Percentiles rank a stretch among this genome's conserved stretches.
Evolutionary conservation across 768 basidiomycete genomes (phyloP).

Genomic region (Boletus edulis): DNA sequence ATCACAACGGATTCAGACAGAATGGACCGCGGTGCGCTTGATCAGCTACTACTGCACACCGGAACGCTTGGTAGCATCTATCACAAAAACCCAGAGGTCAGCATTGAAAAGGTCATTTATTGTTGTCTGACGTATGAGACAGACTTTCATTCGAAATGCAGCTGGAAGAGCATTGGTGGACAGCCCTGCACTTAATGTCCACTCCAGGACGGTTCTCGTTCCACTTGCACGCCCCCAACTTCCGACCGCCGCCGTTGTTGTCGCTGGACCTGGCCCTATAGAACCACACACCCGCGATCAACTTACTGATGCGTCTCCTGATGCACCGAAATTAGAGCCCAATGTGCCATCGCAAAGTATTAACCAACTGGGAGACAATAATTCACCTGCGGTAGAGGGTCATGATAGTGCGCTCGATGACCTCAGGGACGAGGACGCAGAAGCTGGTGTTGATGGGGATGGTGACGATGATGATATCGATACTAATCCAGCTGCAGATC

Average conservation of each 20-base stretch:
- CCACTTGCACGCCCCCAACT: constrained; percentile 54
- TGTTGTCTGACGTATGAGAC: constrained; percentile 11
- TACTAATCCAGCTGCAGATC: constrained; percentile 46
- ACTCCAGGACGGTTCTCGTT: constrained; percentile 72
- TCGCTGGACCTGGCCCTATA: constrained; percentile 55
- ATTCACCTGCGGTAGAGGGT: background rate
- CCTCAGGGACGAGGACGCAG: constrained; percentile 24
- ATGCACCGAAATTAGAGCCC: constrained; percentile 32
- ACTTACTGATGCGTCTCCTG: constrained; percentile 23
- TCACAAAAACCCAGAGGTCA: constrained; percentile 94
- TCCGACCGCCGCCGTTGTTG: constrained; percentile 41
- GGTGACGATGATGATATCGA: constrained; percentile 44
- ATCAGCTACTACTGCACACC: constrained; percentile 91
- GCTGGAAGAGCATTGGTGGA: constrained; percentile 79
- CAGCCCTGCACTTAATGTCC: constrained; percentile 84
- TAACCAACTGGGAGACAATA: constrained; percentile 20
- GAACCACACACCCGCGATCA: constrained; percentile 29
- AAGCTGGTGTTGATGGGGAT: constrained; percentile 29
- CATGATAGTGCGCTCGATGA: constrained; percentile 8
- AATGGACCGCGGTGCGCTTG: constrained; percentile 95
- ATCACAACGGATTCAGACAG: constrained; percentile 98
- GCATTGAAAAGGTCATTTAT: constrained; percentile 8
- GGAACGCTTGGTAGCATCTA: constrained; percentile 95
- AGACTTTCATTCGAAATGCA: constrained; percentile 95
- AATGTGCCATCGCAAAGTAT: constrained; percentile 26